These are phyloP conservation scores for Boletus barrowsii DNA, from an alignment of 768 basidiomycete species.

Conservation along the genomic window DNA sequence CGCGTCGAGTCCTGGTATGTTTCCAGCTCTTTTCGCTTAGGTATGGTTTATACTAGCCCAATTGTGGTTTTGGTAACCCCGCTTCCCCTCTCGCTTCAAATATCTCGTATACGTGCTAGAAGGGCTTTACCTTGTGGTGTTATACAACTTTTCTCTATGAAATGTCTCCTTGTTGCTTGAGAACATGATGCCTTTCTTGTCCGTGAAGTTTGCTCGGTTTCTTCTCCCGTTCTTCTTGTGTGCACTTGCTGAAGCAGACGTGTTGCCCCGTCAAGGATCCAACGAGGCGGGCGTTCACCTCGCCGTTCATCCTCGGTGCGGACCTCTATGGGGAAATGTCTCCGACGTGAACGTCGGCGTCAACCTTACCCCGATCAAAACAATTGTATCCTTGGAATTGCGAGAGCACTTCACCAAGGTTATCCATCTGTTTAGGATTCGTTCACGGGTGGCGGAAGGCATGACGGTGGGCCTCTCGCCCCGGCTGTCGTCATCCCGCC, in stretches of 20 bases:
- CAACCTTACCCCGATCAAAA: conserved; percentile 35
- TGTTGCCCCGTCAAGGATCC: conserved; percentile 12
- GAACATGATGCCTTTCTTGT: neutral
- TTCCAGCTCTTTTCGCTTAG: no score
- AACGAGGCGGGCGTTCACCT: conserved; percentile 35
- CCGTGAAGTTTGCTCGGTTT: neutral
- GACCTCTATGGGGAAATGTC: conserved; percentile 36
- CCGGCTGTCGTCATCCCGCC: conserved; percentile 43
- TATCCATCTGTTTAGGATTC: conserved; percentile 36
- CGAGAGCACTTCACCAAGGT: neutral
- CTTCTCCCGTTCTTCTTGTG: neutral
- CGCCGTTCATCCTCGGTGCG: conserved; percentile 47
- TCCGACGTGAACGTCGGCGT: conserved; percentile 52
- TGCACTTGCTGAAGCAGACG: conserved; percentile 10
- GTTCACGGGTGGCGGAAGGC: conserved; percentile 48
- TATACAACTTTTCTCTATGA: neutral
- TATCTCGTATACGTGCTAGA: neutral
- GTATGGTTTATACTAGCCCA: no score
- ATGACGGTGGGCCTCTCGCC: conserved; percentile 44
- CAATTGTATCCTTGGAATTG: conserved; percentile 36
- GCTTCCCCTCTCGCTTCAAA: no score
- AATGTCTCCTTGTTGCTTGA: neutral
- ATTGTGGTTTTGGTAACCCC: no score
- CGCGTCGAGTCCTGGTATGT: no score
- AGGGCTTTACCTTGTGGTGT: no score